Evolutionary conservation across 306 rosid species (phyloP), one percentile per base, ranked within the genome.

Genomic region (Pterocarpus santalinus): DNA sequence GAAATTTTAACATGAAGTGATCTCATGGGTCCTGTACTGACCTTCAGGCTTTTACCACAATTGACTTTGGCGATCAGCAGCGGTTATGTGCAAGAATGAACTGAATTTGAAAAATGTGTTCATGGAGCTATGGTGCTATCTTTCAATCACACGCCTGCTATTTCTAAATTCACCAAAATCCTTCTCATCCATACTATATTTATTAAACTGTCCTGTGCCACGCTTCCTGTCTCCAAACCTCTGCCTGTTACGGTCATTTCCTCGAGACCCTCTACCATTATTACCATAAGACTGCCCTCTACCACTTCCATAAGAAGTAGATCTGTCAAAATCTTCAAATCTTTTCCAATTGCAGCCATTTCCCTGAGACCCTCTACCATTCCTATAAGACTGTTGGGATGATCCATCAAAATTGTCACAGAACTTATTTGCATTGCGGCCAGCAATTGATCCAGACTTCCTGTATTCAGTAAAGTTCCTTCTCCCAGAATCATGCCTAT

Each of bases 121-220:
- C 61, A 52, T 70, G 57, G 43, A 70, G 66, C 67, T 12, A 41
- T 53, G 17, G 49, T 52, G 35, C 90, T 88, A 93, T 84, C 99
- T 88, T 86, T 91, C 93, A 71, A 95, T 88, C 52, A 91, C 93
- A 9, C 97, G 94, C 80, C 94, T 83, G 39, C 92, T 90, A 86
- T 95, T 95, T 86, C 38, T 88, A 64, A 87, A 95, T 15, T 84
- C 90, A 28, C 84, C 88, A 71, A 13, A 66, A 72, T 80, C 91
- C 33, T 74, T 90, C 75, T 35, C 83, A 77, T 79, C 87, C 82
- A 61, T 64, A 53, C 81, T 71, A 75, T 83, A 57, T 71, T 72
- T 87, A 66, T 80, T 73, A 58, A 49, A 62, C 72, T 66, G 72
- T 11, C 69, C 81, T 63, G n/a, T 36, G 53, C 81, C 69, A 35